Conservation (phyloP, 2,329 filamentous ascomycete species). For the Fusarium mangiferae region DNA sequence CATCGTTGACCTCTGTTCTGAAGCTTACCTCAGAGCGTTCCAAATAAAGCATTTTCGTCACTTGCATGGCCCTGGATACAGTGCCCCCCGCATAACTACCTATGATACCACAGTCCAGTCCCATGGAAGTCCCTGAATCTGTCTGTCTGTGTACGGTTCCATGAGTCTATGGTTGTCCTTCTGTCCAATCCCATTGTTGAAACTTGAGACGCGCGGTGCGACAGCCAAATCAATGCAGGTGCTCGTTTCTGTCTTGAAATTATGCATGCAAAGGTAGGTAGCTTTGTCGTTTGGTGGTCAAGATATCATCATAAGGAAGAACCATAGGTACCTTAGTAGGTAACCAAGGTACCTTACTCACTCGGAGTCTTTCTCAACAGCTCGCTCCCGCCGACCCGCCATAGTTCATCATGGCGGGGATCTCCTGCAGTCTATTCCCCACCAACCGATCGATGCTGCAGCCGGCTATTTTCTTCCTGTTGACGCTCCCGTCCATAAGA, state of each 20-base stretch:
- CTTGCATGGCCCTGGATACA: slow-evolving; percentile 33
- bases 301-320: not conserved
- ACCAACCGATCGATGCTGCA: slow-evolving; percentile 39
- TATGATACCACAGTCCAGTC: slow-evolving; percentile 41
- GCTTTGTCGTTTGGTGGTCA: not conserved
- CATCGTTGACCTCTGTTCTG: slow-evolving; percentile 2
- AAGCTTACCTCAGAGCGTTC: slow-evolving; percentile 16
- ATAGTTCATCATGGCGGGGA: slow-evolving; percentile 37
- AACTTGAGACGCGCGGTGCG: slow-evolving; percentile 23
- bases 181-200: not conserved
- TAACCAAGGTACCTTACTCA: not conserved
- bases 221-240: slow-evolving; percentile 1
- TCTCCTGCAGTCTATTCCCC: slow-evolving; percentile 36
- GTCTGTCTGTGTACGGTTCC: not conserved
- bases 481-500: slow-evolving; percentile 37
- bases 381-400: slow-evolving; percentile 19
- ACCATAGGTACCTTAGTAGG: not conserved
- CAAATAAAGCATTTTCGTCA: slow-evolving; percentile 20
- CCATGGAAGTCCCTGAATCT: not conserved
- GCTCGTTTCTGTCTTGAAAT: not conserved
- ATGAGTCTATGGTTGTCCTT: slow-evolving; percentile 4
- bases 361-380: slow-evolving; percentile 5
- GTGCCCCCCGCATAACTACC: slow-evolving; percentile 41
- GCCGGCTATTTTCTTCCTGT: slow-evolving; percentile 20
- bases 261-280: not conserved